phyloP scores from a whole-genome alignment of 1,139 yeast species.

The Yarrowia galli region DNA sequence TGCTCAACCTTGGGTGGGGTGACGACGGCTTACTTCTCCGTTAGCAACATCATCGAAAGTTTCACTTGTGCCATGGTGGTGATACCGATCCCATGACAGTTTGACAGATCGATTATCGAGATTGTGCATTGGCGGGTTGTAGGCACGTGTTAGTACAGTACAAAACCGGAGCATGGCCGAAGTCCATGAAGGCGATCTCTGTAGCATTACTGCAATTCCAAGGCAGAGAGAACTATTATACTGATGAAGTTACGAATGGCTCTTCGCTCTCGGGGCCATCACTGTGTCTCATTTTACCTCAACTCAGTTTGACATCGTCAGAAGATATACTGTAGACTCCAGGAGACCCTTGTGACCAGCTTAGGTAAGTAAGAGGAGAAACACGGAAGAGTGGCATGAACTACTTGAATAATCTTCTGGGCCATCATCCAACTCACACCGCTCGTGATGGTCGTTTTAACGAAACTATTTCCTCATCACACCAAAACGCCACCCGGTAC shows the following conservation, averaged over 20 bases:
- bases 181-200: too few species aligned
- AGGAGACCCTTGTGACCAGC: slow-evolving; percentile 11
- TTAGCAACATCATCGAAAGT: background rate
- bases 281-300: background rate
- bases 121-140: background rate
- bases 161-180: too few species aligned
- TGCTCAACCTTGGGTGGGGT: too few species aligned
- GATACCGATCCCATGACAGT: background rate
- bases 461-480: background rate
- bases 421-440: background rate
- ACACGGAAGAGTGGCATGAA: background rate
- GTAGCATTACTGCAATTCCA: background rate
- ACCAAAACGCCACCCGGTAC: slow-evolving; percentile 1
- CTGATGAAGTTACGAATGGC: too few species aligned
- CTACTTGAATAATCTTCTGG: background rate
- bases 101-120: slow-evolving; percentile 1
- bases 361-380: background rate
- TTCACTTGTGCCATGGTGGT: background rate
- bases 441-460: background rate
- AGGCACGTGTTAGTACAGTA: background rate
- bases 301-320: background rate
- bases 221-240: background rate
- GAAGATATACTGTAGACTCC: background rate
- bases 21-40: too few species aligned
- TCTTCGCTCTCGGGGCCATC: too few species aligned